Base-by-base conservation (phyloP, 1,139 yeast genomes). In the Hansenula lynferdii region DNA sequence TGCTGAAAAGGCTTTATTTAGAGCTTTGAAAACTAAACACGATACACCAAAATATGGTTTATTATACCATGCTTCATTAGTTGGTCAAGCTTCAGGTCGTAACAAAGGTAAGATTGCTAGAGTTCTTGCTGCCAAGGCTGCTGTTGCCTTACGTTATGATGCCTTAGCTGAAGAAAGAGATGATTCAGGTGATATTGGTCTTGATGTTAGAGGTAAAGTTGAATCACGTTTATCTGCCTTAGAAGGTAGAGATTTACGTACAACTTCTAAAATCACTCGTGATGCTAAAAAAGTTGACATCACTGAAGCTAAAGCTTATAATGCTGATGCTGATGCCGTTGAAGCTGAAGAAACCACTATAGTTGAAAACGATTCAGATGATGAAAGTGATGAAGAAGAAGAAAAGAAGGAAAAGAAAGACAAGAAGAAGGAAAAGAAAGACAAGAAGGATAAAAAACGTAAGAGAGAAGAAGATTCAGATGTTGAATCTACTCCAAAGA, bases 61-160 rank as follows among this genome's bases (percentile, higher is more conserved):
- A 59, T 77, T 92, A 53, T 92, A 92, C 75, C 98, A 94, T 63
- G 95, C 98, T 37, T 89, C 97, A 31, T 77, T 92, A 57, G 94
- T 94, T 57, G 98, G 98, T 54, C 95, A 86, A 70, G 98, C 99
- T 43, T 77, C 95, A 41, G 95, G 96, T 60, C 87, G 86, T 69
- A 92, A 94, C 73, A 94, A 92, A 77, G 99, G 98, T 69, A 89
- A 90, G 73, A 87, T 92, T 62, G 97, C 99, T 42, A 84, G 99
- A 72, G 96, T 92, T 55, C 77, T 92, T 54, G 99, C 99, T 56
- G 97, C 97, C 48, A 92, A 92, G 72, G 96, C 97, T 52, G 95
- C 98, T 38, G 94, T 92, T 58, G 86, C 96, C 47, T 72, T 92
- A 55, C 84, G 98, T 73, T 92, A 85, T 64, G 99, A 92, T 70